A percentile compares a stretch with the other conserved stretches of the same genome.
phyloP scores from a whole-genome alignment of 768 basidiomycete species.

The Hemileccinum impolitum region DNA sequence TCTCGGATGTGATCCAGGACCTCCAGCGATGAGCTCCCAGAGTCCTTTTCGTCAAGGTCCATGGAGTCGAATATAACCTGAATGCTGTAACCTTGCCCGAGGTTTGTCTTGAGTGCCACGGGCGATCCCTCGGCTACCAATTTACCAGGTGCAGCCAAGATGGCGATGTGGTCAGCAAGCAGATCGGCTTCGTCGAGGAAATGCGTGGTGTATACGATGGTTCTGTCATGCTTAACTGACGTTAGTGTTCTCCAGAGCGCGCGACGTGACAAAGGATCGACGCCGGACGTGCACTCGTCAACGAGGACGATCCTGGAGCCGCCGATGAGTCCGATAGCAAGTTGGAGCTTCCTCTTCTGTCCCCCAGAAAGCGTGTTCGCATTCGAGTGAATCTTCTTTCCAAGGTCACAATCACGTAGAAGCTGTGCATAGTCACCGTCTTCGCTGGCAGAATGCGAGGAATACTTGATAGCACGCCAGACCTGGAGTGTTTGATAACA shows the following conservation, averaged over 20 bases:
- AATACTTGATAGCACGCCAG: constrained; percentile 71
- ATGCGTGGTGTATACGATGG: constrained; percentile 78
- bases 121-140: constrained; percentile 72
- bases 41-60: constrained; percentile 30
- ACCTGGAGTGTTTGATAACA: constrained; percentile 71
- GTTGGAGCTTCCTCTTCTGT: constrained; percentile 78
- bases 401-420: constrained; percentile 68
- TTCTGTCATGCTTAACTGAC: constrained; percentile 59
- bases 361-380: constrained; percentile 70
- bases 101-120: constrained; percentile 64
- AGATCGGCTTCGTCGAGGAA: constrained; percentile 81
- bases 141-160: constrained; percentile 72
- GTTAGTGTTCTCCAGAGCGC: constrained; percentile 76
- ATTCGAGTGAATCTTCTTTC: constrained; percentile 63
- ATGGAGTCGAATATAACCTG: constrained; percentile 45
- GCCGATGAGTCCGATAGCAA: constrained; percentile 77
- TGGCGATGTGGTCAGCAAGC: constrained; percentile 71
- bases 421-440: constrained; percentile 64
- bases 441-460: constrained; percentile 34
- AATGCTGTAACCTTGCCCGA: constrained; percentile 72
- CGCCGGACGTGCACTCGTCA: constrained; percentile 74
- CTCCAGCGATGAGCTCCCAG: constrained; percentile 14
- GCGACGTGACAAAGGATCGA: constrained; percentile 76
- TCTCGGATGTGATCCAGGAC: constrained; percentile 42
- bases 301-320: constrained; percentile 68